These are phyloP conservation scores for Pythium vanterpoolii DNA, from an alignment of 352 stramenopile species.

Conservation along the genomic window DNA sequence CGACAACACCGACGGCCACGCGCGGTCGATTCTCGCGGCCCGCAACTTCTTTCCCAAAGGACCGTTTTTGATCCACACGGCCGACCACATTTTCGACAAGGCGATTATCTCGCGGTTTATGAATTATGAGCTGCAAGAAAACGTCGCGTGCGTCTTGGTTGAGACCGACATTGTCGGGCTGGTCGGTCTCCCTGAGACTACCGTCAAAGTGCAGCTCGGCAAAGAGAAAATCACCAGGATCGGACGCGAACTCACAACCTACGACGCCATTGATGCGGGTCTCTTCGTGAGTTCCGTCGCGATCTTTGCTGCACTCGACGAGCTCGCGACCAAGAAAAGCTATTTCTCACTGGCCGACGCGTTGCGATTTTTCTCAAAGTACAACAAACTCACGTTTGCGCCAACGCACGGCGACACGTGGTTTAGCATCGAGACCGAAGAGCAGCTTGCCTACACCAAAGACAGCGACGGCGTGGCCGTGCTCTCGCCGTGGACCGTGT, in stretches of 20 bases:
- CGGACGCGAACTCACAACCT: constrained; percentile 44
- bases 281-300: constrained; percentile 65
- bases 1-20: constrained; percentile 28
- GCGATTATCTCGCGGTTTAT: constrained; percentile 65
- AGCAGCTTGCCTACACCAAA: constrained; percentile 74
- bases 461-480: constrained; percentile 63
- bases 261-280: constrained; percentile 67
- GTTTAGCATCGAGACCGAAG: constrained; percentile 83
- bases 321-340: constrained; percentile 50
- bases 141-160: constrained; percentile 66
- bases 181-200: constrained; percentile 52
- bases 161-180: constrained; percentile 67
- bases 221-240: constrained; percentile 63
- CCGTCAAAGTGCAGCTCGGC: constrained; percentile 59
- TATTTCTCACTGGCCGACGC: constrained; percentile 80
- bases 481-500: constrained; percentile 74
- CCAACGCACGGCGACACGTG: constrained; percentile 68
- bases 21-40: constrained; percentile 30
- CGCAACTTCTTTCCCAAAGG: constrained; percentile 25
- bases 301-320: constrained; percentile 68
- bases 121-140: constrained; percentile 51
- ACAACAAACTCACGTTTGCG: constrained; percentile 60
- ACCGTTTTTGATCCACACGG: constrained; percentile 35
- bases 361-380: constrained; percentile 64
- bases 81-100: constrained; percentile 39